Conservation (phyloP, 257 asterid genomes). For the Cruciata laevipes region DNA sequence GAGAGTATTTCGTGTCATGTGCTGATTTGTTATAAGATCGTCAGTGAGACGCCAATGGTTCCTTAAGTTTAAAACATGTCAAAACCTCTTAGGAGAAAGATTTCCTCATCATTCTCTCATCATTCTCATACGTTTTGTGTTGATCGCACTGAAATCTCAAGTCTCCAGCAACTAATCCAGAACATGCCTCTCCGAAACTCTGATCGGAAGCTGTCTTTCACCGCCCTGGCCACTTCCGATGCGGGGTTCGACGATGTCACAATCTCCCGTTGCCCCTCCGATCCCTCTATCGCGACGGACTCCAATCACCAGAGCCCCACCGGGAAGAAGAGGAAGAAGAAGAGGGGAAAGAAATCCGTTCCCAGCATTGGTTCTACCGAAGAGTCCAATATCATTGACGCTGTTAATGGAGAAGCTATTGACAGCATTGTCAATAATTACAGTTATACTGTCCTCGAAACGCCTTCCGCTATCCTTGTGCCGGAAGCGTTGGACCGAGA, state of each 20-base stretch:
- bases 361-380: conserved; percentile 9
- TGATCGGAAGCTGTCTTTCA: conserved; percentile 59
- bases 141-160: not conserved
- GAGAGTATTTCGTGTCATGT: not conserved
- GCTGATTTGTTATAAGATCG: not conserved
- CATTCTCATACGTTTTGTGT: not conserved
- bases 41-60: not conserved
- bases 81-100: not conserved
- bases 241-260: conserved; percentile 32
- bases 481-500: conserved; percentile 26
- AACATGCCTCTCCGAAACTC: conserved; percentile 52
- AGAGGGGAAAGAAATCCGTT: conserved; percentile 20
- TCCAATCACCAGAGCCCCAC: conserved; percentile 24
- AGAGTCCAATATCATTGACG: not conserved
- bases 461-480: conserved; percentile 10
- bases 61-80: not conserved
- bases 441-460: conserved; percentile 20
- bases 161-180: not conserved
- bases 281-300: conserved; percentile 26
- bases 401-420: conserved; percentile 30
- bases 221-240: conserved; percentile 34
- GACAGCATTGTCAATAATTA: conserved; percentile 15
- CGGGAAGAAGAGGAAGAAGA: conserved; percentile 43
- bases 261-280: conserved; percentile 42
- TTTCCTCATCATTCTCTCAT: not conserved